A percentile compares a stretch with the other conserved stretches of the same genome.
Evolutionary conservation across 768 basidiomycete genomes (phyloP).

Genomic region (Hebeloma cylindrosporum): DNA sequence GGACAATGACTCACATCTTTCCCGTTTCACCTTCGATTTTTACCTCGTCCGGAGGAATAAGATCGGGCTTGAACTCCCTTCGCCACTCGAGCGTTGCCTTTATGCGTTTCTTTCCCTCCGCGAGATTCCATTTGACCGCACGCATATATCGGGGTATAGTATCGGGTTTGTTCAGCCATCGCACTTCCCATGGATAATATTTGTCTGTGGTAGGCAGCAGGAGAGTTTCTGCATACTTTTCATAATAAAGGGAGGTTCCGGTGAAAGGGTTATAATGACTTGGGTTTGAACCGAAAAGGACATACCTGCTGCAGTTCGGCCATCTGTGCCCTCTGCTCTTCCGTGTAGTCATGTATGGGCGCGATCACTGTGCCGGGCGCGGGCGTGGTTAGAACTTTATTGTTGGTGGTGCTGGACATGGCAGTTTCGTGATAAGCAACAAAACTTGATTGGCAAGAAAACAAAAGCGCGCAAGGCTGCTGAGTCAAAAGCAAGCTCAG

Average conservation of each 20-base stretch:
- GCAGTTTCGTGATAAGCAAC: neutral
- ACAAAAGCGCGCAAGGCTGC: slow-evolving; percentile 1
- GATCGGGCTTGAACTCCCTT: slow-evolving; percentile 79
- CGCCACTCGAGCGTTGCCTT: slow-evolving; percentile 83
- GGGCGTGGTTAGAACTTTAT: slow-evolving; percentile 53
- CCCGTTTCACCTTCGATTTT: slow-evolving; percentile 81
- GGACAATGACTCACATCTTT: slow-evolving; percentile 65
- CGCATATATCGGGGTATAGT: slow-evolving; percentile 78
- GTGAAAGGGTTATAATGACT: neutral
- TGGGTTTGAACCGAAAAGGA: slow-evolving; percentile 5
- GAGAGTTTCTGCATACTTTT: slow-evolving; percentile 67
- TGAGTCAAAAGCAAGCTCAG: slow-evolving; percentile 7
- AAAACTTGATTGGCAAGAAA: neutral
- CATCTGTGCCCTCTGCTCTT: slow-evolving; percentile 61
- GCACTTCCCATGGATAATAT: slow-evolving; percentile 74
- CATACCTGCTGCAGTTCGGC: slow-evolving; percentile 61
- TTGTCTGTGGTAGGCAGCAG: slow-evolving; percentile 65
- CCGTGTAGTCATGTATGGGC: slow-evolving; percentile 60
- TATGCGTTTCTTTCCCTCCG: slow-evolving; percentile 76
- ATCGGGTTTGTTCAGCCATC: slow-evolving; percentile 72
- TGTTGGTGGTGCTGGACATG: slow-evolving; percentile 19
- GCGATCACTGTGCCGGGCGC: slow-evolving; percentile 49
- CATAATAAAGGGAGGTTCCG: neutral
- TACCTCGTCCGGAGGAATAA: slow-evolving; percentile 80
- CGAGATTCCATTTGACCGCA: slow-evolving; percentile 80